Evolutionary conservation across 371 early-diverging fungal genomes (phyloP), one percentile per base, ranked within the genome.

Genomic region (Basidiobolus meristosporus): DNA sequence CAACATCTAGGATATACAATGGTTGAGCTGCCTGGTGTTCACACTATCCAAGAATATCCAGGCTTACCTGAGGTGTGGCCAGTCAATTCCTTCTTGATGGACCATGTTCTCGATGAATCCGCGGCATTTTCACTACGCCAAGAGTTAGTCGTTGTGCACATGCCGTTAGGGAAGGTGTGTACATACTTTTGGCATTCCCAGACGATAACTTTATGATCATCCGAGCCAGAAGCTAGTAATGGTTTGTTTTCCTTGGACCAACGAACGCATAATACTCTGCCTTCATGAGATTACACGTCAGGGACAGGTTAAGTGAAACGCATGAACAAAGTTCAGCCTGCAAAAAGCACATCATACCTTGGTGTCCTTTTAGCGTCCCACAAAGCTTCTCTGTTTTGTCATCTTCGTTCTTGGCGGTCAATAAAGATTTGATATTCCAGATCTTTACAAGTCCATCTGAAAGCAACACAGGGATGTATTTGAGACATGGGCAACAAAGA

Each of bases 201-300:
- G 12, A 96, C 73, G 37, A 91, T 68, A 37, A 93, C 72, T 5
- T 86, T 70, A 54, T 73, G 75, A 38, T 77, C 80, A 38, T 96
- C 96, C 0, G 90, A 80, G 15, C 88, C 83, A 2, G 83, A 75
- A 5, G 92, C 96, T 26, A 96, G 57, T 47, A 75, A 77, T 26
- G 53, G 62, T 0, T 89, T 88, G n/a, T 67, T 63, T 15, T 48
- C 59, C 30, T 65, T 67, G 2, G 83, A 77, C 77, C 85, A 95
- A 15, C 88, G 67, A 2, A 87, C 88, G 47, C 92, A 92, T 29
- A 96, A 56, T 1, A 93, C 89, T 2, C 90, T 79, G 12, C 85
- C 84, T 79, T 16, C 5, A 10, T 31, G n/a, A 9, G 10, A 10
- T 31, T 10, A 9, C 9, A 10, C 31, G 9, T 10, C n/a, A 10